phyloP scores from a whole-genome alignment of 2,329 filamentous ascomycete genomes.

The Ceratocystis albifundus region DNA sequence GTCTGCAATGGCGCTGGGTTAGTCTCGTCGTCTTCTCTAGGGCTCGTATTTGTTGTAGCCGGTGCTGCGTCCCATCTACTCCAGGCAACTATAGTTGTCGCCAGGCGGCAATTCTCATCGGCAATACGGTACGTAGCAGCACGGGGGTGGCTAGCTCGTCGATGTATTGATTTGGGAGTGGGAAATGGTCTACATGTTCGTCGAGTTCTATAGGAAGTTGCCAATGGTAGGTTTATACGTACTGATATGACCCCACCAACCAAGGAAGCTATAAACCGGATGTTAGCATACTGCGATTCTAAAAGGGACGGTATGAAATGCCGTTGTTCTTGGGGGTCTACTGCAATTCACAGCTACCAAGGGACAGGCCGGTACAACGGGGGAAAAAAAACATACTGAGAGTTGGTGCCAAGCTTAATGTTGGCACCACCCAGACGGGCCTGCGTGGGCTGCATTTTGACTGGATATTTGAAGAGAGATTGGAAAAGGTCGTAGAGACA shows the following conservation, averaged over 20 bases:
- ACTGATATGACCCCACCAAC: constrained; percentile 23
- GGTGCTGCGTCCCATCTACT: not conserved
- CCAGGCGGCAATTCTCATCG: not conserved
- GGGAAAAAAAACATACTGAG: constrained; percentile 21
- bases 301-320: too few species aligned
- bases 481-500: not conserved
- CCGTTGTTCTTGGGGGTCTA: too few species aligned
- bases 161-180: not conserved
- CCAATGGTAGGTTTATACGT: constrained; percentile 10
- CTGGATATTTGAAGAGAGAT: constrained; percentile 12
- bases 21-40: not conserved
- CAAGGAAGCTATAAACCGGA: constrained; percentile 19
- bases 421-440: constrained; percentile 29
- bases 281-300: not conserved
- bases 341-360: not conserved
- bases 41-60: not conserved
- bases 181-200: not conserved
- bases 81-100: not conserved
- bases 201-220: not conserved
- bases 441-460: constrained; percentile 40
- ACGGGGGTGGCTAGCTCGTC: not conserved
- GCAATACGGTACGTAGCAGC: not conserved
- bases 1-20: constrained; percentile 8
- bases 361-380: not conserved
- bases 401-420: constrained; percentile 25